Evolutionary conservation across 1,284 basidiomycete genomes (phyloP).

Genomic region (Fomes fomentarius): DNA sequence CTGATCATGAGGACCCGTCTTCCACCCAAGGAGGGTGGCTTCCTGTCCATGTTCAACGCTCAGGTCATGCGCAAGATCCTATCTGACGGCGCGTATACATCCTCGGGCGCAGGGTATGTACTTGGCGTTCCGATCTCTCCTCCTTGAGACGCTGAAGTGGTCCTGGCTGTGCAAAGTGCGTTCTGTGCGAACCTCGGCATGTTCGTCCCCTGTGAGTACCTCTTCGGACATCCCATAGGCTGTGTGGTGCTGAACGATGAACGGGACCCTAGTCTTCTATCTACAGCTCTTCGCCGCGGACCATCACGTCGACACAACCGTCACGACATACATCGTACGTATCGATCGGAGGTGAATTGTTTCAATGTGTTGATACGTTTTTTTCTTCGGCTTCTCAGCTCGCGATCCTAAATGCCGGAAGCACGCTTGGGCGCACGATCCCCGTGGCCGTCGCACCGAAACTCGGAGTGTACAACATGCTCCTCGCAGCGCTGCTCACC

Average conservation of each 20-base stretch:
- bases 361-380: no score
- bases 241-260: conserved; percentile 14
- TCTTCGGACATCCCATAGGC: conserved; percentile 1
- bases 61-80: conserved; percentile 33
- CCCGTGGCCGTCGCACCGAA: conserved; percentile 52
- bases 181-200: conserved; percentile 48
- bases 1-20: conserved; percentile 53
- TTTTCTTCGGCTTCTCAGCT: no score
- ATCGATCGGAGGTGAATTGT: no score
- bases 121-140: not conserved
- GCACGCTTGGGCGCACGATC: conserved; percentile 49
- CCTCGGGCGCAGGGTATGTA: conserved; percentile 46
- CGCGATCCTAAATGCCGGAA: conserved; percentile 51
- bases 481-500: conserved; percentile 40
- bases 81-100: conserved; percentile 45
- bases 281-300: conserved; percentile 53
- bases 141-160: not conserved
- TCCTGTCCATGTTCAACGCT: conserved; percentile 5
- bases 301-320: conserved; percentile 41
- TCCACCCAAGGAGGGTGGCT: conserved; percentile 30
- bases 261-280: conserved; percentile 49
- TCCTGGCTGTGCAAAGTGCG: conserved; percentile 32
- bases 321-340: conserved; percentile 55
- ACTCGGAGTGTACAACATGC: conserved; percentile 40
- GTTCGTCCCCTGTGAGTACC: conserved; percentile 50